phyloP scores from a whole-genome alignment of 1,284 basidiomycete genomes.

The Sanghuangporus sanghuang region DNA sequence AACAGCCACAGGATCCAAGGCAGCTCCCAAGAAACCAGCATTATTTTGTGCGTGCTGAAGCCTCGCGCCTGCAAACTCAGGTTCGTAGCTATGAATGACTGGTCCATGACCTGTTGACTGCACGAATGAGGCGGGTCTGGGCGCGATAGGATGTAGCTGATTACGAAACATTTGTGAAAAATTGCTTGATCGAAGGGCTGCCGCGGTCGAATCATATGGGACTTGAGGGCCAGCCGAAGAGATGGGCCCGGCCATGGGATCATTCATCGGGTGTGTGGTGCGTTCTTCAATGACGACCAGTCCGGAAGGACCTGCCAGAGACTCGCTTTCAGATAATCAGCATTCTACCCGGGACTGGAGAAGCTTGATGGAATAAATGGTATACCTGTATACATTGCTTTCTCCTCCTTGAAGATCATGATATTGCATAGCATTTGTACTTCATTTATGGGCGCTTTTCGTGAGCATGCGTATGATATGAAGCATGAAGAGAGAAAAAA shows the following conservation, averaged over 20 bases:
- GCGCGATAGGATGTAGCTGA: background rate
- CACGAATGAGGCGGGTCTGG: background rate
- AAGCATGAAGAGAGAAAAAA: background rate
- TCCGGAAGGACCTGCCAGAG: too few species aligned
- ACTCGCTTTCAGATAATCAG: background rate
- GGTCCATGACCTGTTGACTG: background rate
- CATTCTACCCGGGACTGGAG: background rate
- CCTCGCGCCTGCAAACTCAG: background rate
- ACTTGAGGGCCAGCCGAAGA: background rate
- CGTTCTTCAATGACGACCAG: too few species aligned
- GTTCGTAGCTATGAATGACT: background rate
- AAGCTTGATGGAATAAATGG: background rate
- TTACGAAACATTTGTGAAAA: background rate
- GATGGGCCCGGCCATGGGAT: too few species aligned
- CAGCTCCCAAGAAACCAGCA: background rate
- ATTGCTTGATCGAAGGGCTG: background rate
- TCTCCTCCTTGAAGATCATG: background rate
- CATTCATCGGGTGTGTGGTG: too few species aligned
- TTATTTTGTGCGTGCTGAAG: background rate
- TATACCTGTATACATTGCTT: background rate
- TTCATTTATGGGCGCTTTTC: background rate
- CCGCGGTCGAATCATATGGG: background rate
- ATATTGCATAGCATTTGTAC: background rate
- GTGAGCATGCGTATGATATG: too few species aligned
- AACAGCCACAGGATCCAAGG: background rate